phyloP scores from a whole-genome alignment of 192 early-diverging fungal species.

The Phycomyces blakesleeanus region DNA sequence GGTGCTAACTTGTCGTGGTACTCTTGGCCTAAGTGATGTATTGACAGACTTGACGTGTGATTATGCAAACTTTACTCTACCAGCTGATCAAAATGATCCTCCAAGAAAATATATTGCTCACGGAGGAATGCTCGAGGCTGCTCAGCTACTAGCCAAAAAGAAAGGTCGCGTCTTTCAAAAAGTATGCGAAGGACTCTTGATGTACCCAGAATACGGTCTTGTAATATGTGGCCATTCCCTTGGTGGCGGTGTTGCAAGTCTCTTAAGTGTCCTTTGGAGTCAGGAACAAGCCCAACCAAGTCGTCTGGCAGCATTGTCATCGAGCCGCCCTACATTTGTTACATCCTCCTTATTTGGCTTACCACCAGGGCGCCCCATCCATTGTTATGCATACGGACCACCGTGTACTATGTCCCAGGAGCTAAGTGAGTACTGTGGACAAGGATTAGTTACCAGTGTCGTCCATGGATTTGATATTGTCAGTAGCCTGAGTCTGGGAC shows the following conservation, averaged over 20 bases:
- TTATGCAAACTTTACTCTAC: constrained; percentile 56
- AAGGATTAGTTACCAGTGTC: constrained; percentile 74
- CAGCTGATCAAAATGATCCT: constrained; percentile 14
- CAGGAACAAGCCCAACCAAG: constrained; percentile 23
- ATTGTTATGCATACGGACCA: constrained; percentile 81
- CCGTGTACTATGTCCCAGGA: constrained; percentile 71
- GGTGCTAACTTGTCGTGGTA: constrained; percentile 84
- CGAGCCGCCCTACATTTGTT: constrained; percentile 52
- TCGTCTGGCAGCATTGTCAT: constrained; percentile 24
- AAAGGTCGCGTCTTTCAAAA: constrained; percentile 68
- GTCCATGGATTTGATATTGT: constrained; percentile 82
- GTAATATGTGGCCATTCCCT: constrained; percentile 86
- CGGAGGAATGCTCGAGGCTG: constrained; percentile 82
- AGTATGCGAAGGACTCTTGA: constrained; percentile 63
- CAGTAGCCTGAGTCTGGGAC: constrained; percentile 68
- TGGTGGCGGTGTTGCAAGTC: constrained; percentile 80
- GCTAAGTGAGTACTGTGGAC: constrained; percentile 60
- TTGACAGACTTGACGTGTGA: constrained; percentile 83
- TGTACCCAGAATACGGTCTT: constrained; percentile 76
- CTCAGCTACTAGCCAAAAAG: constrained; percentile 61
- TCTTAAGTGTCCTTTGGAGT: constrained; percentile 81
- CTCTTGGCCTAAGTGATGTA: constrained; percentile 79
- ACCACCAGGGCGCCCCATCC: constrained; percentile 69
- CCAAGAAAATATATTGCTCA: constrained; percentile 60
- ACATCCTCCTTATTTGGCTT: constrained; percentile 55